Conservation (phyloP, 371 early-diverging fungal genomes). For the Lichtheimia ornata region DNA sequence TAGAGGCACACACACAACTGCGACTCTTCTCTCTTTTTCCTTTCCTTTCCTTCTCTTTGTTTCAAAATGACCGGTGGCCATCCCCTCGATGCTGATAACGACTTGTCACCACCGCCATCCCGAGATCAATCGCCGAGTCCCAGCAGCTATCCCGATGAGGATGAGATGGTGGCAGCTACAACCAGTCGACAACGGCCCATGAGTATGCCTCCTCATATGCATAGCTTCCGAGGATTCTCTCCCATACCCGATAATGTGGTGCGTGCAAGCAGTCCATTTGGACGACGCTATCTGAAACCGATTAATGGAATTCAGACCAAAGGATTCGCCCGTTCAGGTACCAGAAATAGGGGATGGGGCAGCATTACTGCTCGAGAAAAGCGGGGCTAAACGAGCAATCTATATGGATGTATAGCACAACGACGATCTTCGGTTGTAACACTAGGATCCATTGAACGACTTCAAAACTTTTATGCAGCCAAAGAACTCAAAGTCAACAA, state of each 20-base stretch:
- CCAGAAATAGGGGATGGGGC: too few relatives aligned
- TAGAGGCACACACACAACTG: too few relatives aligned
- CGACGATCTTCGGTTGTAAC: constrained; percentile 50
- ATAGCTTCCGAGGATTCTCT: not conserved
- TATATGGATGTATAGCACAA: constrained; percentile 25
- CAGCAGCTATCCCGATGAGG: too few relatives aligned
- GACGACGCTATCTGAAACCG: constrained; percentile 43
- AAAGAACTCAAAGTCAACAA: constrained; percentile 50
- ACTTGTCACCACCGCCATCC: too few relatives aligned
- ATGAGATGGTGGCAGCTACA: too few relatives aligned
- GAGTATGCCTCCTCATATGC: too few relatives aligned
- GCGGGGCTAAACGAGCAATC: not conserved
- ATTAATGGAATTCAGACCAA: constrained; percentile 50
- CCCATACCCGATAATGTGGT: constrained; percentile 16
- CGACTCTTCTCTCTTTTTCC: too few relatives aligned
- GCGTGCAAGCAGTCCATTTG: constrained; percentile 42
- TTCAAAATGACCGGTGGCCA: too few relatives aligned
- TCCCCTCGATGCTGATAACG: too few relatives aligned
- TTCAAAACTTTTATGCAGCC: constrained; percentile 52
- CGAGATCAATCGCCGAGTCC: too few relatives aligned
- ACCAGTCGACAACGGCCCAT: not conserved
- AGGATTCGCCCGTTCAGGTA: constrained; percentile 54
- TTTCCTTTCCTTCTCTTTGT: too few relatives aligned
- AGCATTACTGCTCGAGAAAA: too few relatives aligned
- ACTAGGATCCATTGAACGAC: constrained; percentile 47